Evolutionary conservation across 768 basidiomycete genomes (phyloP).

Genomic region (Solioccasus polychromus): DNA sequence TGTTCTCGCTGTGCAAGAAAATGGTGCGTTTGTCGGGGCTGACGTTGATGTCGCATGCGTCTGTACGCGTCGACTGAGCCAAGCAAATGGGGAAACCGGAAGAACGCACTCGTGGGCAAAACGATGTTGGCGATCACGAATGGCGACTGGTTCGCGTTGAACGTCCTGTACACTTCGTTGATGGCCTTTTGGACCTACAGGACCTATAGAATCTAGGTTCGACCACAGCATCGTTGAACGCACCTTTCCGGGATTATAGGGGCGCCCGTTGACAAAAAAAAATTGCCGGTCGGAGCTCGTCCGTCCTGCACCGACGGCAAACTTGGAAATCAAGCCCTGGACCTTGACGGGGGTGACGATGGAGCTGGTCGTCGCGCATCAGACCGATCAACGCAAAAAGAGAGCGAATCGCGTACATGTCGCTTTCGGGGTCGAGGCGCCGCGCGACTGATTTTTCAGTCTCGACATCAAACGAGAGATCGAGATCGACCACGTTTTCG

Average conservation of each 20-base stretch:
- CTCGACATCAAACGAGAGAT: conserved; percentile 66
- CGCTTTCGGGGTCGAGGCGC: conserved; percentile 18
- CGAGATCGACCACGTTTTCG: conserved; percentile 71
- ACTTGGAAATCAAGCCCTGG: conserved; percentile 82
- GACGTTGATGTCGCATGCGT: conserved; percentile 88
- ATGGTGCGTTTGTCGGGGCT: conserved; percentile 97
- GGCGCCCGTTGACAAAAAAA: conserved; percentile 89
- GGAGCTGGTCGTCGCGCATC: conserved; percentile 6
- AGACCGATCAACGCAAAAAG: not conserved
- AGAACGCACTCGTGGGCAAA: conserved; percentile 66
- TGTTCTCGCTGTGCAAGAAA: conserved; percentile 82
- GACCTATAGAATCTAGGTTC: not conserved
- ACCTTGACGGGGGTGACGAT: conserved; percentile 48
- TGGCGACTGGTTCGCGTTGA: conserved; percentile 72
- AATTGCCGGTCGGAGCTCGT: conserved; percentile 84
- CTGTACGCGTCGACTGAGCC: conserved; percentile 35
- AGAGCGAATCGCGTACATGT: conserved; percentile 16
- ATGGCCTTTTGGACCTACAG: conserved; percentile 80
- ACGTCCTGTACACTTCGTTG: conserved; percentile 90
- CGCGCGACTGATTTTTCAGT: conserved; percentile 46
- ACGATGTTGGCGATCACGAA: conserved; percentile 82
- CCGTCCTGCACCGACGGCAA: conserved; percentile 70
- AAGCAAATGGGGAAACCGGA: not conserved
- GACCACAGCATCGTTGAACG: not conserved
- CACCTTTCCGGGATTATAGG: conserved; percentile 78